Percentiles rank a stretch among this genome's conserved stretches.
These are phyloP conservation scores for Piromyces finnis DNA, from an alignment of 192 early-diverging fungal genomes.

Conservation along the genomic window DNA sequence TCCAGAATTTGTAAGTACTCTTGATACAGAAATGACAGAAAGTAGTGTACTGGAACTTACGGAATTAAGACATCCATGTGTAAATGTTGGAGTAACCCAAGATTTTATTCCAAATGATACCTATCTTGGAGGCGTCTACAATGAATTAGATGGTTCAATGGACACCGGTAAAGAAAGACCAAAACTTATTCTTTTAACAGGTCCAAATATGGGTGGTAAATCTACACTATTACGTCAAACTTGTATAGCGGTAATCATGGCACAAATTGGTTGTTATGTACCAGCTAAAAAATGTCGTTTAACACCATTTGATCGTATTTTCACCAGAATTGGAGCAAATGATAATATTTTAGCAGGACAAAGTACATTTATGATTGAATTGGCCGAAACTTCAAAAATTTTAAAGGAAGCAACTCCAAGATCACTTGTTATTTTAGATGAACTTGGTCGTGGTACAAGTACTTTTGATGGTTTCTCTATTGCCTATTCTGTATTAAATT, in stretches of 20 bases:
- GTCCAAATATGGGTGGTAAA: slow-evolving; percentile 99
- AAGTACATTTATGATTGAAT: slow-evolving; percentile 94
- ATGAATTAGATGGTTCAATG: slow-evolving; percentile 1
- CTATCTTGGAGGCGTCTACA: slow-evolving; percentile 32
- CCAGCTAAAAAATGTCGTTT: slow-evolving; percentile 58
- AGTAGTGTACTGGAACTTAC: slow-evolving; percentile 55
- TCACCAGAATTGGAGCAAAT: slow-evolving; percentile 76
- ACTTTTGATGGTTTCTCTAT: slow-evolving; percentile 90
- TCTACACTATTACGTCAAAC: slow-evolving; percentile 88
- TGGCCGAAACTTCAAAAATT: slow-evolving; percentile 84
- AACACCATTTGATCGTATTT: slow-evolving; percentile 80
- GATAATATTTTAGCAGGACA: slow-evolving; percentile 90
- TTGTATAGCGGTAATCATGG: slow-evolving; percentile 87
- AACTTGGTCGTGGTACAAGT: slow-evolving; percentile 90
- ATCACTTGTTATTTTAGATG: slow-evolving; percentile 89
- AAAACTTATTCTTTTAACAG: slow-evolving; percentile 79
- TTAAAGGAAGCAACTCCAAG: slow-evolving; percentile 72
- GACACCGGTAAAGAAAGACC: slow-evolving; percentile 17
- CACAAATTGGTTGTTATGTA: slow-evolving; percentile 87
- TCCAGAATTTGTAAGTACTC: slow-evolving; percentile 54
- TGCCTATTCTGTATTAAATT: slow-evolving; percentile 76
- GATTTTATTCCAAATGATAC: slow-evolving; percentile 96
- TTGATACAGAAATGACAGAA: background rate
- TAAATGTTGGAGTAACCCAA: slow-evolving; percentile 23
- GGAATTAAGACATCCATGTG: slow-evolving; percentile 87